phyloP scores from a whole-genome alignment of 768 basidiomycete species.

The Daedalea quercina region DNA sequence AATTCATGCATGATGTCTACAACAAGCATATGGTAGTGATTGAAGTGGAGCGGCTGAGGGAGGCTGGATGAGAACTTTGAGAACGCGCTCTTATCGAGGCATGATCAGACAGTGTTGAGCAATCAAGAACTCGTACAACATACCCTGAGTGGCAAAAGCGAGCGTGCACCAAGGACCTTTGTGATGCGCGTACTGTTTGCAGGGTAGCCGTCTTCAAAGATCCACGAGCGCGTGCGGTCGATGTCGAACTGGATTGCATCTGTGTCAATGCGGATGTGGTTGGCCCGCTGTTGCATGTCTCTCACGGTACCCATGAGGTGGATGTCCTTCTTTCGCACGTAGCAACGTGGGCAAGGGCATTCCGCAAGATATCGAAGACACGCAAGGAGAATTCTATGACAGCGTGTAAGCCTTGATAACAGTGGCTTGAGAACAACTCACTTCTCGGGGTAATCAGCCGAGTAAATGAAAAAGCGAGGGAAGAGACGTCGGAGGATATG shows the following conservation, averaged over 20 bases:
- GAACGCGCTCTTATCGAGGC: too few relatives aligned
- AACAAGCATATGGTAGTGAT: too few relatives aligned
- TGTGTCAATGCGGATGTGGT: background rate
- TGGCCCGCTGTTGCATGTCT: background rate
- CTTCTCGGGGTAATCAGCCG: constrained; percentile 33
- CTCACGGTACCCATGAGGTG: constrained; percentile 21
- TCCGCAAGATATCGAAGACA: constrained; percentile 32
- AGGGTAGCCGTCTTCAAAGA: background rate
- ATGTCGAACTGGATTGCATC: background rate
- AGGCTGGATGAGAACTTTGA: too few relatives aligned
- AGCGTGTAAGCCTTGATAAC: too few relatives aligned
- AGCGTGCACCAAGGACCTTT: too few relatives aligned
- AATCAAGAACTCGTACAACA: too few relatives aligned
- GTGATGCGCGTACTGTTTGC: background rate
- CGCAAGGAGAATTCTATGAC: constrained; percentile 26
- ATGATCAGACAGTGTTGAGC: too few relatives aligned
- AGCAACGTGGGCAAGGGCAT: constrained; percentile 34
- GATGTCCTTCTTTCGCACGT: constrained; percentile 22
- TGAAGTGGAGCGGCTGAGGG: too few relatives aligned
- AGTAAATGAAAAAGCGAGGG: constrained; percentile 24
- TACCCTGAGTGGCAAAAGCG: too few relatives aligned
- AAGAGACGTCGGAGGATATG: constrained; percentile 20
- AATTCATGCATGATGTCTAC: too few relatives aligned
- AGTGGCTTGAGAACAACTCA: too few relatives aligned
- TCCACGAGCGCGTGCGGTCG: background rate